Base-by-base conservation (phyloP, 768 basidiomycete genomes). In the Chalciporus pseudorubinellus region DNA sequence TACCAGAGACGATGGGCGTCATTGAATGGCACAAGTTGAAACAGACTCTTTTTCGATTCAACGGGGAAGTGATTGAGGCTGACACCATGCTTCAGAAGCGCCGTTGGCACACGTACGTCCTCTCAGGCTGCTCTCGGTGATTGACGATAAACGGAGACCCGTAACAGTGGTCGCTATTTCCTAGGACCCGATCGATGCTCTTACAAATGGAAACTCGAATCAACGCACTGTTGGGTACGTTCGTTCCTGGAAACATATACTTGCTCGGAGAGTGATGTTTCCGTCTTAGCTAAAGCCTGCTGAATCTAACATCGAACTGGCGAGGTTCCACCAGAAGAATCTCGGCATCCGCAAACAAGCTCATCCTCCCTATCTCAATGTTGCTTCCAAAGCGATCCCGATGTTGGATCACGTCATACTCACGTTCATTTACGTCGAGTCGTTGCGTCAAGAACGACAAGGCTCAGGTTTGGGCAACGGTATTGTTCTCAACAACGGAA, bases 161-260 rank as follows among this genome's bases (percentile, higher is more conserved):
- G 2, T 48, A 34, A 42, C 29, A 72, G 71, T 28, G 62, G 63
- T 8, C 69, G 69, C n/a, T 57, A 62, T 21, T 73, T 71, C 50
- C 48, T 51, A 31, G 72, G 68, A 5, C 69, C 62, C 0, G 70
- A 72, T 34, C 67, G 68, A 6, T 57, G 50, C 29, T 53, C 60
- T 48, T 72, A 72, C 47, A 66, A 66, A n/a, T 74, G 71, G 72
- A 60, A 59, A 12, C 52, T 73, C 4, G 59, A 61, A n/a, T 46
- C 53, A 5, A 59, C 57, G 4, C 60, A 67, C 12, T 64, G 65
- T 13, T 48, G 51, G 55, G 66, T 62, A 28, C 39, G 58, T 46
- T 4, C 18, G 10, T 28, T n/a, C n/a, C 20, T 6, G 18, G 14
- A 9, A 1, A 2, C 7, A 14, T 18, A 16, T 13, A 11, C 10